Conservation (phyloP, 2,329 filamentous ascomycete species). For the Claviceps digitariae region DNA sequence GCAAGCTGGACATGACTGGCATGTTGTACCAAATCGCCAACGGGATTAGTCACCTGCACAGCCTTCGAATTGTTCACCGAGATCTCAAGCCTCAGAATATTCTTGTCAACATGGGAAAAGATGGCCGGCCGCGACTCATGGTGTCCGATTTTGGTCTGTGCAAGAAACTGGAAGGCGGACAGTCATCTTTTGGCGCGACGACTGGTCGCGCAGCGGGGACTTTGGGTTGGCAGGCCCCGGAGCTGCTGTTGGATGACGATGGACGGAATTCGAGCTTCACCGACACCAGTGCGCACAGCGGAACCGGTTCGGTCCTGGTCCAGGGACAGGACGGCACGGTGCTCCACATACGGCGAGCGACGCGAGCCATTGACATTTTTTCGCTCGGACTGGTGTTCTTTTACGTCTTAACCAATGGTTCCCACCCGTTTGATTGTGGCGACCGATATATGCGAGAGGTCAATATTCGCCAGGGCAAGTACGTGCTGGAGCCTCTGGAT, state of each 20-base stretch:
- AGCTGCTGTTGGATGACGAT: constrained; percentile 74
- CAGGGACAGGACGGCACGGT: constrained; percentile 43
- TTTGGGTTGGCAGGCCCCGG: constrained; percentile 90
- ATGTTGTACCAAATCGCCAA: constrained; percentile 82
- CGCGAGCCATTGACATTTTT: constrained; percentile 94
- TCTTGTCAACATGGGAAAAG: constrained; percentile 61
- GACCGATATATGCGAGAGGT: constrained; percentile 92
- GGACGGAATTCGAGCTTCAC: constrained; percentile 34
- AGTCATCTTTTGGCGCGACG: constrained; percentile 88
- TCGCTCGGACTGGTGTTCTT: constrained; percentile 96
- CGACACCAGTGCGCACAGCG: constrained; percentile 44
- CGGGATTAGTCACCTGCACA: constrained; percentile 79
- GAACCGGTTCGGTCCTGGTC: constrained; percentile 35
- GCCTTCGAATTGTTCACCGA: constrained; percentile 85
- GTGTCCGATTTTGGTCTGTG: constrained; percentile 97
- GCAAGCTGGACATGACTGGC: constrained; percentile 61
- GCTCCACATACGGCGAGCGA: constrained; percentile 60
- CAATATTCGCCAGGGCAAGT: constrained; percentile 87
- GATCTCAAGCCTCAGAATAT: constrained; percentile 98
- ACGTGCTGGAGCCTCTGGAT: constrained; percentile 57
- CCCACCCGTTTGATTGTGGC: constrained; percentile 87
- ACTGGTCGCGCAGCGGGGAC: constrained; percentile 90
- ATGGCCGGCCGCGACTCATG: constrained; percentile 64
- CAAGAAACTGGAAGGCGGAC: constrained; percentile 89
- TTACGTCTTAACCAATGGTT: constrained; percentile 89